Conservation (phyloP, 169 alveolate species). For the Plasmodium gaboni region DNA sequence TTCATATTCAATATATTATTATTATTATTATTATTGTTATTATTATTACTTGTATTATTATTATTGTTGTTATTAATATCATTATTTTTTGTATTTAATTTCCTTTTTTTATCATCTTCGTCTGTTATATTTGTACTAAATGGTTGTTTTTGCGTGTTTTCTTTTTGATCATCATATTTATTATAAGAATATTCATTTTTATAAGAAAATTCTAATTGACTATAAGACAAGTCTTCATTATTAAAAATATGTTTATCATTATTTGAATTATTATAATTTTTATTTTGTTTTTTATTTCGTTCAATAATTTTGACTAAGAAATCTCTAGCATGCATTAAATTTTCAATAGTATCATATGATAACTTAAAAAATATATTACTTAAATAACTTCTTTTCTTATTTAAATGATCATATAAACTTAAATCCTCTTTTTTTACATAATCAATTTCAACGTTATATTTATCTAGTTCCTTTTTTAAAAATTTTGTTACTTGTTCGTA, state of each 20-base stretch:
- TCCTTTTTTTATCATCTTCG: neutral
- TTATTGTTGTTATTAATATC: neutral
- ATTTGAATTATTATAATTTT: constrained; percentile 23
- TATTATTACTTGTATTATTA: neutral
- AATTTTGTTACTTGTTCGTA: constrained; percentile 79
- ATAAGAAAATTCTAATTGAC: constrained; percentile 54
- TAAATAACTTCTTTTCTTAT: constrained; percentile 89
- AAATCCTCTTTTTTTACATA: constrained; percentile 90
- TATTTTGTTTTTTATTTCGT: constrained; percentile 71
- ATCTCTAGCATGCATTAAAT: constrained; percentile 87
- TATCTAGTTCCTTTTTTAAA: constrained; percentile 50
- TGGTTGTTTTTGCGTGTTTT: constrained; percentile 4
- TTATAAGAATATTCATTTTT: constrained; percentile 38
- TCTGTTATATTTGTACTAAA: neutral
- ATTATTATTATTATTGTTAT: neutral
- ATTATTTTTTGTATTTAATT: neutral
- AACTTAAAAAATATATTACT: constrained; percentile 84
- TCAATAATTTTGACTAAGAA: constrained; percentile 83
- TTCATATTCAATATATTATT: constrained; percentile 55
- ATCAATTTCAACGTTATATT: constrained; percentile 75
- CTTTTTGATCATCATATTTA: constrained; percentile 32
- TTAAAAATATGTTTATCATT: constrained; percentile 59
- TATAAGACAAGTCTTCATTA: constrained; percentile 43
- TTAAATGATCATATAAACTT: constrained; percentile 89
- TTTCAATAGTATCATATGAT: constrained; percentile 90